These are phyloP conservation scores for Podospora tetraspora DNA, from an alignment of 495 filamentous ascomycete species.

Conservation along the genomic window DNA sequence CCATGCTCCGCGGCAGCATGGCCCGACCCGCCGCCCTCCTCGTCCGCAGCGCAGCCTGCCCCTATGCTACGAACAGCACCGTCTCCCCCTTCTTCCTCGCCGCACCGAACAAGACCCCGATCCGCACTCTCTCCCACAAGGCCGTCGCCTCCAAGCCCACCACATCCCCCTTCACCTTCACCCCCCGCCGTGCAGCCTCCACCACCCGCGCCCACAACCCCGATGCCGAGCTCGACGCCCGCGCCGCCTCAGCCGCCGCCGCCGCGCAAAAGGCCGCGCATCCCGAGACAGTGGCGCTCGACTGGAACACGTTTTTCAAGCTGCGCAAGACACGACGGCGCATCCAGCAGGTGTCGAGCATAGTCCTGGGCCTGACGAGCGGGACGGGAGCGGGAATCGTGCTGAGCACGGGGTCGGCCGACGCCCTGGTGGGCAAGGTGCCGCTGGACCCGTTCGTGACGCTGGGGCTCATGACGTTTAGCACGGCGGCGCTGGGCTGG, in stretches of 20 bases:
- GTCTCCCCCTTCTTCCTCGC: conserved; percentile 16
- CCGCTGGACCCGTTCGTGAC: conserved; percentile 82
- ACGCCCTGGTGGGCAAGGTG: conserved; percentile 59
- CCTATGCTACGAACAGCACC: conserved; percentile 23
- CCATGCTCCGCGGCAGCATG: conserved; percentile 30
- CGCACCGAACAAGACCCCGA: not conserved
- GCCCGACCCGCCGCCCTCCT: conserved; percentile 27
- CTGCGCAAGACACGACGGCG: conserved; percentile 79
- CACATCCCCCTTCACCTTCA: conserved; percentile 12
- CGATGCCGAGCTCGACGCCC: conserved; percentile 26
- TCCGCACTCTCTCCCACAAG: conserved; percentile 16
- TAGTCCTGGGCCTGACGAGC: conserved; percentile 55
- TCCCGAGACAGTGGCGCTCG: conserved; percentile 42
- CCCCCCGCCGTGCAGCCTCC: conserved; percentile 13
- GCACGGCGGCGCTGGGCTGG: conserved; percentile 75
- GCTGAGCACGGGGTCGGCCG: conserved; percentile 60
- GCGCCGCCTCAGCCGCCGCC: conserved; percentile 20
- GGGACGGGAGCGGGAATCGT: conserved; percentile 58
- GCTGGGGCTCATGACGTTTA: conserved; percentile 68
- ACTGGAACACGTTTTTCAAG: conserved; percentile 92
- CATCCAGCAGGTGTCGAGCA: conserved; percentile 70
- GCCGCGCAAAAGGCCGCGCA: conserved; percentile 21
- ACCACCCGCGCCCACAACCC: conserved; percentile 9
- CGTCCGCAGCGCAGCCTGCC: conserved; percentile 27
- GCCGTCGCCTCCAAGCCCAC: conserved; percentile 7